Percentiles rank a stretch among this genome's conserved stretches.
Evolutionary conservation across 2,329 filamentous ascomycete genomes (phyloP).

Genomic region (Sporothrix inflata): DNA sequence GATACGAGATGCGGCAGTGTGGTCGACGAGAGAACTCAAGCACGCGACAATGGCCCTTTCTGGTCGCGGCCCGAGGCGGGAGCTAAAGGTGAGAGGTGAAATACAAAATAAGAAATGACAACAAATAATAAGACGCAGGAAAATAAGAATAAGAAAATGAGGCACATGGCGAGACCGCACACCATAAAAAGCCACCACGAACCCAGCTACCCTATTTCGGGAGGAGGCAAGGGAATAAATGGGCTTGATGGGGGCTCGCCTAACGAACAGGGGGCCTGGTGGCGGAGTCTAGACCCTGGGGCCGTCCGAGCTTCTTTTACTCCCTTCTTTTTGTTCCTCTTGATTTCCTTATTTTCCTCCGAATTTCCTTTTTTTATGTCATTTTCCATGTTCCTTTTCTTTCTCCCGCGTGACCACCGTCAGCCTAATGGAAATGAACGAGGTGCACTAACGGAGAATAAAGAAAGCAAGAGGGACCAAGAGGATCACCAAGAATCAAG

Average conservation of each 20-base stretch:
- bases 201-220: constrained; percentile 8
- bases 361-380: too few relatives aligned
- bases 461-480: not conserved
- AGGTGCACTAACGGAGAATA: not conserved
- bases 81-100: not conserved
- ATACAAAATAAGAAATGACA: too few relatives aligned
- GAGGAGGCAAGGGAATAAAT: not conserved
- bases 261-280: constrained; percentile 1
- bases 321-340: not conserved
- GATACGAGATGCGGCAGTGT: not conserved
- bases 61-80: not conserved
- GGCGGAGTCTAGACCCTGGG: constrained; percentile 11
- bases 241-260: too few relatives aligned
- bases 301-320: not conserved
- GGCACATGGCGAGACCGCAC: not conserved
- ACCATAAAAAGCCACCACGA: constrained; percentile 6
- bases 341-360: too few relatives aligned
- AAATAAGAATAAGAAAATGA: not conserved
- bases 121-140: not conserved
- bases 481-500: not conserved
- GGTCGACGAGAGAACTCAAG: not conserved
- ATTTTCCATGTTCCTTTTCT: not conserved
- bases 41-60: not conserved
- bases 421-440: not conserved
- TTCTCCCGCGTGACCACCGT: not conserved